Conservation (phyloP, 1,284 basidiomycete species). For the Austroboletus novae-zelandiae region DNA sequence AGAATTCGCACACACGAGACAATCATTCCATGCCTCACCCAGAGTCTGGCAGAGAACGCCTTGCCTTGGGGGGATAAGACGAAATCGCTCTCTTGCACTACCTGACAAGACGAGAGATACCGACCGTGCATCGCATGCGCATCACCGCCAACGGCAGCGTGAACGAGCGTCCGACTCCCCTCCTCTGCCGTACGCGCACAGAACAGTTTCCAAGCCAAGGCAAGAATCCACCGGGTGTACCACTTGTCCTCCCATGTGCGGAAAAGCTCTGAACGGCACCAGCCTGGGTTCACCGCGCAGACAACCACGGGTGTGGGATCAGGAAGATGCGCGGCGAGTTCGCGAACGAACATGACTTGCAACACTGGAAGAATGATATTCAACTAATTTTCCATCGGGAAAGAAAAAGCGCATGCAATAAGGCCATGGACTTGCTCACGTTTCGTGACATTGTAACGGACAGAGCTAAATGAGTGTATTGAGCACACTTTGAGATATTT, state of each 20-base stretch:
- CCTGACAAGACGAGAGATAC: constrained; percentile 17
- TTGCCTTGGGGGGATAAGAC: constrained; percentile 18
- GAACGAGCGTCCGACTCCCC: constrained; percentile 20
- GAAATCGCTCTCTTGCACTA: constrained; percentile 17
- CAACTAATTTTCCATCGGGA: neutral
- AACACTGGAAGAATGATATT: constrained; percentile 12
- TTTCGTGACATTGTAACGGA: constrained; percentile 34
- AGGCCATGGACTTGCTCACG: constrained; percentile 16
- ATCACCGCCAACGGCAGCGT: constrained; percentile 9
- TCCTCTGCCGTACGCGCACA: constrained; percentile 15
- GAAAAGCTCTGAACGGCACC: constrained; percentile 23
- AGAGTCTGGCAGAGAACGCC: constrained; percentile 16
- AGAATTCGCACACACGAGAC: neutral
- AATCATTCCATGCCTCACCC: constrained; percentile 10
- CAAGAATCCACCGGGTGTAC: neutral
- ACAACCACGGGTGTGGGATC: constrained; percentile 23
- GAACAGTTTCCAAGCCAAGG: neutral
- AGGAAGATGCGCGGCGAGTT: constrained; percentile 25
- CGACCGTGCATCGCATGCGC: constrained; percentile 16
- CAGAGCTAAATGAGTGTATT: neutral
- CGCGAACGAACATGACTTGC: constrained; percentile 28
- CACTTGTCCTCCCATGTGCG: constrained; percentile 9
- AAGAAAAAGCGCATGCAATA: neutral
- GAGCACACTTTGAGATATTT: neutral
- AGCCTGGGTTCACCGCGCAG: constrained; percentile 32